These are phyloP conservation scores for Amanita pallidorosea DNA, from an alignment of 768 basidiomycete species.

Conservation along the genomic window DNA sequence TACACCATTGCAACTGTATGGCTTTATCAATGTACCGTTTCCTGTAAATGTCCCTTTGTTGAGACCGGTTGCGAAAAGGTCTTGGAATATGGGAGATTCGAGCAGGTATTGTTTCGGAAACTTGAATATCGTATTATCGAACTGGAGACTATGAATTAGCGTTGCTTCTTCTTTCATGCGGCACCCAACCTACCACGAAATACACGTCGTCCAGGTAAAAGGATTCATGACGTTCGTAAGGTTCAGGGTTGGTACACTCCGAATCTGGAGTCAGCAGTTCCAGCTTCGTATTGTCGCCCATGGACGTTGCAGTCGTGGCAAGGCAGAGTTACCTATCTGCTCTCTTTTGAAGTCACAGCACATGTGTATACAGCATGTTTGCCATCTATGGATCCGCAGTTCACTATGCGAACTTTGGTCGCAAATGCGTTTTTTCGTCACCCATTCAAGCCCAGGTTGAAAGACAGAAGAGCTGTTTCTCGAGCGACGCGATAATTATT, in stretches of 20 bases:
- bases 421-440: not conserved
- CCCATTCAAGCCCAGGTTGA: not conserved
- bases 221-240: not conserved
- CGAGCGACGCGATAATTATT: too few species aligned
- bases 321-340: not conserved
- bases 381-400: not conserved
- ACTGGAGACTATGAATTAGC: not conserved
- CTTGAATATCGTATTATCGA: conserved; percentile 1
- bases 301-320: not conserved
- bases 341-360: not conserved
- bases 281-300: not conserved
- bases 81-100: not conserved
- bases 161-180: too few species aligned
- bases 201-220: not conserved
- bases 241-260: not conserved
- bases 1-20: not conserved
- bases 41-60: not conserved
- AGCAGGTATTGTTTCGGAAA: not conserved
- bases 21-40: not conserved
- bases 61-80: not conserved
- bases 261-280: not conserved
- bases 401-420: not conserved
- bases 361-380: not conserved
- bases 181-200: not conserved
- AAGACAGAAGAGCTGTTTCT: too few species aligned